A percentile compares a stretch with the other conserved stretches of the same genome.
Conservation (phyloP, 1,284 basidiomycete genomes). For the Sphagnurus paluster region DNA sequence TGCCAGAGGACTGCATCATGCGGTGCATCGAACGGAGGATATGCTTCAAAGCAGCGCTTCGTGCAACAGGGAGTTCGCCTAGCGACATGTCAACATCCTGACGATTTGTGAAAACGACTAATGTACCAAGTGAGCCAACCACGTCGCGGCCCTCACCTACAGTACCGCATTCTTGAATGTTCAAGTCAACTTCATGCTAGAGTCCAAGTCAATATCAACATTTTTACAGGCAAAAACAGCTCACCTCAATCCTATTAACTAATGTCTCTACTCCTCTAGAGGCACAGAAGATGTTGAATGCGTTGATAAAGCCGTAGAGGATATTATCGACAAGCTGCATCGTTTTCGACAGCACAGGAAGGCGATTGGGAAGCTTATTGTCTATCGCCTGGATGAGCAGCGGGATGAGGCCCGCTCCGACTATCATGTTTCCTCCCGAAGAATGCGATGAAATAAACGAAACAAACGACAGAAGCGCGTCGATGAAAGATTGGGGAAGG, state of each 20-base stretch:
- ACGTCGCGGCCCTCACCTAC: conserved; percentile 48
- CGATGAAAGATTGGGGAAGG: conserved; percentile 81
- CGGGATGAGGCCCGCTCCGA: conserved; percentile 95
- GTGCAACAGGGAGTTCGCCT: conserved; percentile 68
- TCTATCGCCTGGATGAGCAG: conserved; percentile 88
- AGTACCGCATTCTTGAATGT: conserved; percentile 56
- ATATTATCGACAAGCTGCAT: conserved; percentile 94
- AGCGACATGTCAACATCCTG: not conserved
- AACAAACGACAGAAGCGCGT: conserved; percentile 85
- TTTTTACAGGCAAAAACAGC: conserved; percentile 21
- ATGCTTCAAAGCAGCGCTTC: conserved; percentile 82
- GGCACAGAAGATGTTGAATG: conserved; percentile 86
- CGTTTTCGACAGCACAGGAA: conserved; percentile 80
- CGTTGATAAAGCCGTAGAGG: conserved; percentile 86
- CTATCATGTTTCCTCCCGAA: conserved; percentile 88
- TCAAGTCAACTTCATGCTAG: conserved; percentile 72
- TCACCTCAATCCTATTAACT: conserved; percentile 83
- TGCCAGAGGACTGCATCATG: conserved; percentile 95
- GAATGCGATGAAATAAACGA: conserved; percentile 86
- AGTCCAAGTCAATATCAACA: conserved; percentile 6
- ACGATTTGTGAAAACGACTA: not conserved
- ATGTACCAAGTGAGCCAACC: conserved; percentile 57
- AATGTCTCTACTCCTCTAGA: conserved; percentile 85
- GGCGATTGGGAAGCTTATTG: conserved; percentile 65
- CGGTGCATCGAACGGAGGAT: conserved; percentile 93